Evolutionary conservation across 2,329 filamentous ascomycete genomes (phyloP).

Genomic region (Aspergillus melleus): DNA sequence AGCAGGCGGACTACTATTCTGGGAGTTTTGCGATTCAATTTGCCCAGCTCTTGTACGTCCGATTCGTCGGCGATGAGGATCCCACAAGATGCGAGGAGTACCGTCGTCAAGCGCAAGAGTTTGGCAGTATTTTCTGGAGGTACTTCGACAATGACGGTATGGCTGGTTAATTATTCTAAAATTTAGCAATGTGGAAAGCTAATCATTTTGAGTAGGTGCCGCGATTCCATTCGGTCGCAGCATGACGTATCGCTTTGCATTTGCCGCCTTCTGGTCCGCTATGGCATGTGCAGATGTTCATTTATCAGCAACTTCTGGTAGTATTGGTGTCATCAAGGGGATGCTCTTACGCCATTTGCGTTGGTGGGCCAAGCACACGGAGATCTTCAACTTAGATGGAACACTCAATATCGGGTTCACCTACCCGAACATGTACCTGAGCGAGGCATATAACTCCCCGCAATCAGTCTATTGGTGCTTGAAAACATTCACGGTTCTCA

Average conservation of each 20-base stretch:
- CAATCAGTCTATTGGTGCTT: slow-evolving; percentile 58
- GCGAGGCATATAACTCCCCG: slow-evolving; percentile 59
- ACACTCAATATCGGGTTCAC: slow-evolving; percentile 51
- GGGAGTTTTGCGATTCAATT: slow-evolving; percentile 58
- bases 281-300: slow-evolving; percentile 45
- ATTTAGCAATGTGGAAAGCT: no score
- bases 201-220: slow-evolving; percentile 38
- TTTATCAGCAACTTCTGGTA: slow-evolving; percentile 39
- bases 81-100: slow-evolving; percentile 39
- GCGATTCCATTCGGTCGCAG: slow-evolving; percentile 55
- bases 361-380: slow-evolving; percentile 49
- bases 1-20: slow-evolving; percentile 55
- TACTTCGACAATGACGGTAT: slow-evolving; percentile 51
- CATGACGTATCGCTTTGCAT: slow-evolving; percentile 54
- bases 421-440: slow-evolving; percentile 55
- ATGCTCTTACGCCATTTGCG: slow-evolving; percentile 52
- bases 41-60: slow-evolving; percentile 49
- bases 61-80: slow-evolving; percentile 47
- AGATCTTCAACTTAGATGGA: slow-evolving; percentile 52
- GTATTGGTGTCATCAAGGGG: slow-evolving; percentile 48
- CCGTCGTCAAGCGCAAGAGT: slow-evolving; percentile 42
- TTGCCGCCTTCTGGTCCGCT: slow-evolving; percentile 51
- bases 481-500: slow-evolving; percentile 50
- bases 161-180: no score
- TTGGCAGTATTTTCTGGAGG: slow-evolving; percentile 46